Evolutionary conservation across 2,329 filamentous ascomycete genomes (phyloP).

Genomic region (Trichoderma polysporum): DNA sequence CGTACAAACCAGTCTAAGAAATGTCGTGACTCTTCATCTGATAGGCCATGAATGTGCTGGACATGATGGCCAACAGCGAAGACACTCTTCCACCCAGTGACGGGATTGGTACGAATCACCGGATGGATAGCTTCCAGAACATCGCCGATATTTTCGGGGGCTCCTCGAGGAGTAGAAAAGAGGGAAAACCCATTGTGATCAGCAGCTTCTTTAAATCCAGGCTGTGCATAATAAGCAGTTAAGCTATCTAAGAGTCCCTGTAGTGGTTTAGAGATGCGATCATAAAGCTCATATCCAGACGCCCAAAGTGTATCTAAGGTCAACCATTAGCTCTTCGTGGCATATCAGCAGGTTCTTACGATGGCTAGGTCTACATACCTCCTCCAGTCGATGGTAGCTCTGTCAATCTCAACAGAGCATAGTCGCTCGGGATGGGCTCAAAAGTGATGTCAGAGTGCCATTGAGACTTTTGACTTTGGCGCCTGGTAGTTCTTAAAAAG

Average conservation of each 20-base stretch:
- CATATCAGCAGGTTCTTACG: neutral
- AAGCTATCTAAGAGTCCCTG: slow-evolving; percentile 48
- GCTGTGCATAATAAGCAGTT: slow-evolving; percentile 48
- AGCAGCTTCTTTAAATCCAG: slow-evolving; percentile 52
- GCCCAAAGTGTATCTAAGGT: slow-evolving; percentile 52
- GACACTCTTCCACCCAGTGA: slow-evolving; percentile 58
- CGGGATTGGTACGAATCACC: slow-evolving; percentile 59
- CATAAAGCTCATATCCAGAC: slow-evolving; percentile 60
- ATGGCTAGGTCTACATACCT: slow-evolving; percentile 31
- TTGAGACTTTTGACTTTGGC: slow-evolving; percentile 25
- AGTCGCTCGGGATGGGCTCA: slow-evolving; percentile 52
- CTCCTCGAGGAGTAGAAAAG: slow-evolving; percentile 47
- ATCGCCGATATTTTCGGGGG: slow-evolving; percentile 56
- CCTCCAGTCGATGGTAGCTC: slow-evolving; percentile 57
- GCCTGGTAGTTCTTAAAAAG: slow-evolving; percentile 36
- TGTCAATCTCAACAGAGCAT: slow-evolving; percentile 58
- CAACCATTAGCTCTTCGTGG: neutral
- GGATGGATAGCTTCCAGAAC: slow-evolving; percentile 53
- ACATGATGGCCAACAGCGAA: slow-evolving; percentile 53
- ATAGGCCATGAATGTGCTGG: slow-evolving; percentile 54
- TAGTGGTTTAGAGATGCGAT: slow-evolving; percentile 51
- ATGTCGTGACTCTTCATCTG: slow-evolving; percentile 52
- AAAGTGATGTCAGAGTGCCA: slow-evolving; percentile 53
- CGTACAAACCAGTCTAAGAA: slow-evolving; percentile 50
- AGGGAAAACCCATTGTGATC: slow-evolving; percentile 47